phyloP scores from a whole-genome alignment of 345 rosid species.

The Salix exigua region DNA sequence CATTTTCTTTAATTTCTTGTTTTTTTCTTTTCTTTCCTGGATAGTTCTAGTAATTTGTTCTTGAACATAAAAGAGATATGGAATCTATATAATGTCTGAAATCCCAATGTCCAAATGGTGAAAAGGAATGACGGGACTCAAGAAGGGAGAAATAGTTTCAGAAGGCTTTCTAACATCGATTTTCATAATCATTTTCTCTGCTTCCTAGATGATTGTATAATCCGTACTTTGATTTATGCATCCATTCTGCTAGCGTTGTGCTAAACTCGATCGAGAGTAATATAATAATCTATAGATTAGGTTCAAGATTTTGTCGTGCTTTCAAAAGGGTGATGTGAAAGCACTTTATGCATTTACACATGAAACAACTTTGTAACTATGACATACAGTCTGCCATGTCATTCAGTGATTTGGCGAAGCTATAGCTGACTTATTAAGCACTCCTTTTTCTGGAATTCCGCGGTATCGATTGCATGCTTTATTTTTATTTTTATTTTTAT shows the following conservation, averaged over 20 bases:
- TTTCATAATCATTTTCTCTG: not conserved
- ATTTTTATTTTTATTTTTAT: not conserved
- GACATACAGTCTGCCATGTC: conserved; percentile 12
- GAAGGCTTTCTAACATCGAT: not conserved
- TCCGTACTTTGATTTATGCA: not conserved
- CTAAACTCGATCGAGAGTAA: not conserved
- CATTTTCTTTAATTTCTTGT: not conserved
- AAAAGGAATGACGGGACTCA: not conserved
- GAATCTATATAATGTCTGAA: not conserved
- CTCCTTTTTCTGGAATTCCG: conserved; percentile 18
- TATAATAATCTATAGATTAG: not conserved
- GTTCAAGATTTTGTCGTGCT: not conserved
- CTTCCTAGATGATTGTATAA: not conserved
- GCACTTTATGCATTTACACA: not conserved
- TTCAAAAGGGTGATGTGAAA: conserved; percentile 5
- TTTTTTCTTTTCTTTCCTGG: not conserved
- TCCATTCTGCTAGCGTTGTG: not conserved
- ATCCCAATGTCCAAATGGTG: not conserved
- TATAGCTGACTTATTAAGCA: conserved; percentile 37
- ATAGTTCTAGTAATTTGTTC: not conserved
- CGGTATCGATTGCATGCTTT: conserved; percentile 12
- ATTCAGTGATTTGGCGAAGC: conserved; percentile 29
- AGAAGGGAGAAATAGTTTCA: not conserved
- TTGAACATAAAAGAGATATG: not conserved
- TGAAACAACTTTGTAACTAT: conserved; percentile 7